Percentiles rank a stretch among this genome's conserved stretches.
Evolutionary conservation across 306 rosid genomes (phyloP).

Genomic region (Mimosa pudica): DNA sequence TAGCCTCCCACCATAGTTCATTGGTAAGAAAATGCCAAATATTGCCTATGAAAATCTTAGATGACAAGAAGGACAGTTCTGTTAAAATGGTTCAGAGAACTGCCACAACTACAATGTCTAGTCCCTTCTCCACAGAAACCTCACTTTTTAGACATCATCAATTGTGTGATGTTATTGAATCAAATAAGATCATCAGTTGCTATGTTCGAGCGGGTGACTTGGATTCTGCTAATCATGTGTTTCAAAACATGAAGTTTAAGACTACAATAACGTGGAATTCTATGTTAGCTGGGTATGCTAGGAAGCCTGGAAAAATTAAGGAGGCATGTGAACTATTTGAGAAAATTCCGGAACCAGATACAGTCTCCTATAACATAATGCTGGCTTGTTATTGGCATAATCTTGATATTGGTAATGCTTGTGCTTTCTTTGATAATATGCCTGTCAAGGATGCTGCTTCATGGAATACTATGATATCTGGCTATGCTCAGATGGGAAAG

Average conservation of each 20-base stretch:
- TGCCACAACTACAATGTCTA: neutral
- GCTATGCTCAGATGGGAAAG: slow-evolving; percentile 59
- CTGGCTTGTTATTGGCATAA: slow-evolving; percentile 57
- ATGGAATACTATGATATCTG: slow-evolving; percentile 88
- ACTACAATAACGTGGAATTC: slow-evolving; percentile 82
- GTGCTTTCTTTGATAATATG: slow-evolving; percentile 64
- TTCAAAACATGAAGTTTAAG: slow-evolving; percentile 59
- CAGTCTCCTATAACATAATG: slow-evolving; percentile 72
- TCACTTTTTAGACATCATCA: slow-evolving; percentile 26
- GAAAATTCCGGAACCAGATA: slow-evolving; percentile 78
- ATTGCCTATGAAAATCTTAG: neutral
- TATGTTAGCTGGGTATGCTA: slow-evolving; percentile 56
- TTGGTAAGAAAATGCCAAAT: slow-evolving; percentile 9
- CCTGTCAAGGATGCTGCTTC: slow-evolving; percentile 68
- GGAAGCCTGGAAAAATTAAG: slow-evolving; percentile 50
- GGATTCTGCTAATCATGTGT: slow-evolving; percentile 59
- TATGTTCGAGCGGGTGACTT: slow-evolving; percentile 57
- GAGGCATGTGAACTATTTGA: slow-evolving; percentile 61
- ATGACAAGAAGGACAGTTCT: neutral
- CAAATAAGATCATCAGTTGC: slow-evolving; percentile 61
- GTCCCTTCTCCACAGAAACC: slow-evolving; percentile 2
- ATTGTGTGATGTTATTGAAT: slow-evolving; percentile 38
- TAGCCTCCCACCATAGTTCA: neutral
- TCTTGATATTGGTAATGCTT: slow-evolving; percentile 51
- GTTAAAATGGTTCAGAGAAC: neutral